These are phyloP conservation scores for Entomortierella chlamydospora DNA, from an alignment of 192 early-diverging fungal genomes.

Conservation along the genomic window DNA sequence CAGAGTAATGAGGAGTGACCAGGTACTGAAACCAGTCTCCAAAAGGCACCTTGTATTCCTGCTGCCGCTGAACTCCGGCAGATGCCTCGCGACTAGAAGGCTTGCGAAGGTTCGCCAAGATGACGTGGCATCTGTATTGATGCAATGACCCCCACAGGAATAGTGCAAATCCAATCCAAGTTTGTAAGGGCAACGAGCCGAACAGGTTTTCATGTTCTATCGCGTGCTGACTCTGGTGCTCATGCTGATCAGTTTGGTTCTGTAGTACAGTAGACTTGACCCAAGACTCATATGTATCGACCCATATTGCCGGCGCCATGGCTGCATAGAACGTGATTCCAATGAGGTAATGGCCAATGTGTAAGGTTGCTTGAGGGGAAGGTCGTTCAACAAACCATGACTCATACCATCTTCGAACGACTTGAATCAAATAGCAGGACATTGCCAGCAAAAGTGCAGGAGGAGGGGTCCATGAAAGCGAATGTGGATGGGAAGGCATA, in stretches of 20 bases:
- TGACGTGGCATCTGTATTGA: slow-evolving; percentile 73
- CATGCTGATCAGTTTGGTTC: too few species aligned
- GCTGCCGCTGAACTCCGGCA: not conserved
- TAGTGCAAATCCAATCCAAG: slow-evolving; percentile 47
- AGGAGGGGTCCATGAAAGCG: slow-evolving; percentile 23
- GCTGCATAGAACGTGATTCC: slow-evolving; percentile 74
- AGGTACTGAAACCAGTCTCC: slow-evolving; percentile 76
- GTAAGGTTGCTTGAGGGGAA: slow-evolving; percentile 60
- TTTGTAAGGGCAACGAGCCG: slow-evolving; percentile 7
- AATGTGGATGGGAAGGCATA: slow-evolving; percentile 16
- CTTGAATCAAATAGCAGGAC: slow-evolving; percentile 54
- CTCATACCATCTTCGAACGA: slow-evolving; percentile 61
- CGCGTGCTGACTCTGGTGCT: too few species aligned
- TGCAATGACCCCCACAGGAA: slow-evolving; percentile 71
- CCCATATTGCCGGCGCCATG: slow-evolving; percentile 62
- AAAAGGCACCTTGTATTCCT: slow-evolving; percentile 68
- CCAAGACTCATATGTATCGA: slow-evolving; percentile 55
- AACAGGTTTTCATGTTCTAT: not conserved
- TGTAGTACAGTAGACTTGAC: not conserved
- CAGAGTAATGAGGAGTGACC: slow-evolving; percentile 75
- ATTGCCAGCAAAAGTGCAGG: slow-evolving; percentile 33
- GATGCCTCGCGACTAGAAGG: not conserved
- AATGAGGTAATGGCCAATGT: slow-evolving; percentile 70
- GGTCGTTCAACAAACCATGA: slow-evolving; percentile 59
- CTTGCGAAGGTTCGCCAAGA: slow-evolving; percentile 70